Evolutionary conservation across 73 alveolate species (phyloP).

Genomic region (Tetrahymena thermophila): DNA sequence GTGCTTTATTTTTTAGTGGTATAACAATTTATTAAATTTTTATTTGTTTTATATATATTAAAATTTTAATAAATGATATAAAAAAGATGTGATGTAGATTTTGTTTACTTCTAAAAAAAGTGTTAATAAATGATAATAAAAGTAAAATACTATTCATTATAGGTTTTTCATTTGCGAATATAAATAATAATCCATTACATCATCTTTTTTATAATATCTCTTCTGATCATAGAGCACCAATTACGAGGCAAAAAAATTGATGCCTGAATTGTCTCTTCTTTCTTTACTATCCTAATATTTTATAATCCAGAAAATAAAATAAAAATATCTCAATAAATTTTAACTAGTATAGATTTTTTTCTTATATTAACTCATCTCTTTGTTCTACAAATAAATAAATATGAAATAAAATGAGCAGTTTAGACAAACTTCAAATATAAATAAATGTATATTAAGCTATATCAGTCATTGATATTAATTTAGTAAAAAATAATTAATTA

Average conservation of each 20-base stretch:
- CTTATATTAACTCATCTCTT: too few relatives aligned
- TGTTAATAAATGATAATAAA: background rate
- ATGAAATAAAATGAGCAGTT: too few relatives aligned
- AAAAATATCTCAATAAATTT: too few relatives aligned
- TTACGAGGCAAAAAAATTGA: background rate
- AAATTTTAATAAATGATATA: background rate
- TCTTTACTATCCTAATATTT: background rate
- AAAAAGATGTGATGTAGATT: background rate
- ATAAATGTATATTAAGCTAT: too few relatives aligned
- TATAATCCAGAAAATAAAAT: too few relatives aligned
- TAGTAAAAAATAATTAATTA: too few relatives aligned
- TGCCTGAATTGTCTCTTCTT: background rate
- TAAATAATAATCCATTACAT: too few relatives aligned
- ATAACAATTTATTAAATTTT: background rate
- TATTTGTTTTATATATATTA: background rate
- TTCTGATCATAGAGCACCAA: background rate
- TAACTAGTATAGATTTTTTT: too few relatives aligned
- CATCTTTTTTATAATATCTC: background rate
- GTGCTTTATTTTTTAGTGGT: background rate
- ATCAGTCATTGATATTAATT: too few relatives aligned
- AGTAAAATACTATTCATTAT: background rate
- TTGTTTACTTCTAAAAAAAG: background rate
- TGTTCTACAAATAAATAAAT: too few relatives aligned
- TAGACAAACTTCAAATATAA: too few relatives aligned
- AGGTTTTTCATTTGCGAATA: too few relatives aligned